A percentile compares a stretch with the other conserved stretches of the same genome.
Conservation (phyloP, 805 yeast genomes). For the Isabelozyma pseudorhagii region DNA sequence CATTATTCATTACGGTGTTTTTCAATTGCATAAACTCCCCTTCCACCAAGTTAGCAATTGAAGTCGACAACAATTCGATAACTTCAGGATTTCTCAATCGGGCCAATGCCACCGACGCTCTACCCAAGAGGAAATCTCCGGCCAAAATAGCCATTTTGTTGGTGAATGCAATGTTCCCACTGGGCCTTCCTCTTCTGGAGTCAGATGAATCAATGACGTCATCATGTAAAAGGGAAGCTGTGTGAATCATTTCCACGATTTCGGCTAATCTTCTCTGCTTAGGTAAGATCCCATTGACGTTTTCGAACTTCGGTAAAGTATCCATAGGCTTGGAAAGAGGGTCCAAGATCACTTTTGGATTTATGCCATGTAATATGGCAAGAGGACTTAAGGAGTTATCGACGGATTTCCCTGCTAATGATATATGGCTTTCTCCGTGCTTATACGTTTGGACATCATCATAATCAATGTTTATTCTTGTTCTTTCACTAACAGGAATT, state of each 20-base stretch:
- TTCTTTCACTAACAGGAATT: constrained; percentile 69
- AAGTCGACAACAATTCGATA: constrained; percentile 89
- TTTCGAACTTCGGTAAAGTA: constrained; percentile 55
- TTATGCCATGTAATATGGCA: constrained; percentile 81
- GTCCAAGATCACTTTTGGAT: constrained; percentile 76
- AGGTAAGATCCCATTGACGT: constrained; percentile 78
- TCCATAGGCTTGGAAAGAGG: constrained; percentile 83
- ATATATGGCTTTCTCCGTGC: constrained; percentile 53
- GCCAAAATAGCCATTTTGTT: constrained; percentile 97
- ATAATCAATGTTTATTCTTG: constrained; percentile 58
- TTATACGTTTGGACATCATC: constrained; percentile 65
- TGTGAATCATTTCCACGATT: constrained; percentile 97
- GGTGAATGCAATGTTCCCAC: constrained; percentile 90
- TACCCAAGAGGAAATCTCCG: constrained; percentile 90
- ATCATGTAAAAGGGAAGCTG: constrained; percentile 92
- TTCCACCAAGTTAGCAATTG: constrained; percentile 95
- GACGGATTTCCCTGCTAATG: constrained; percentile 59
- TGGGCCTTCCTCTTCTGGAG: constrained; percentile 83
- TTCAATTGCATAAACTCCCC: constrained; percentile 99
- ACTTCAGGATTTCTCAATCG: constrained; percentile 95
- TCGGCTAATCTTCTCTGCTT: constrained; percentile 95
- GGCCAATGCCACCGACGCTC: constrained; percentile 95
- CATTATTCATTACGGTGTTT: constrained; percentile 70
- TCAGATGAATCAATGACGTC: constrained; percentile 93
- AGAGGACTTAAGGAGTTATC: constrained; percentile 75